These are phyloP conservation scores for Hagleromyces aurorensis DNA, from an alignment of 805 yeast species.

Conservation along the genomic window DNA sequence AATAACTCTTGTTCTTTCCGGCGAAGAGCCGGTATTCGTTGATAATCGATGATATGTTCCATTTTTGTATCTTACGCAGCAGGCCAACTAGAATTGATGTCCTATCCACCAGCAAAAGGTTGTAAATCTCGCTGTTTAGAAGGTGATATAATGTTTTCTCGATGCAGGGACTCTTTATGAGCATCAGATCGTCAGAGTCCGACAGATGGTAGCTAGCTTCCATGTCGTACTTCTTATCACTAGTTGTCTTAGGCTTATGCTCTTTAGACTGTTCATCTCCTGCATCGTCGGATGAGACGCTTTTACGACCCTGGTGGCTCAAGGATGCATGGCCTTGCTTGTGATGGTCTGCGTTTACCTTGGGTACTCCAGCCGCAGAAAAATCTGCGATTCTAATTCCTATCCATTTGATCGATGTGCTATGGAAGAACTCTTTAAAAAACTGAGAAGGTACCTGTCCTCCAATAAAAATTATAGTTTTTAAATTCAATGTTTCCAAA, in stretches of 20 bases:
- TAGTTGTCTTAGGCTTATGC: neutral
- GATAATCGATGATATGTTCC: constrained; percentile 79
- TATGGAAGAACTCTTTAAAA: constrained; percentile 55
- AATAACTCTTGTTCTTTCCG: constrained; percentile 65
- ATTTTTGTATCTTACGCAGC: constrained; percentile 72
- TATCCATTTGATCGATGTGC: constrained; percentile 43
- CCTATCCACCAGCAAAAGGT: constrained; percentile 68
- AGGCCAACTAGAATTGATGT: constrained; percentile 76
- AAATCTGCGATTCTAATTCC: constrained; percentile 31
- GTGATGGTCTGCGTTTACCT: constrained; percentile 16
- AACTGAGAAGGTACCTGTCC: constrained; percentile 79
- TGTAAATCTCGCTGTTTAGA: constrained; percentile 54
- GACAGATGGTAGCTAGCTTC: constrained; percentile 21
- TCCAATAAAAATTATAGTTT: constrained; percentile 65
- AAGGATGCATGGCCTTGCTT: constrained; percentile 13
- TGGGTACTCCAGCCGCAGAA: constrained; percentile 16
- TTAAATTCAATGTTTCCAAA: constrained; percentile 60
- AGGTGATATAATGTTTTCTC: constrained; percentile 58
- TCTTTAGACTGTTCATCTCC: constrained; percentile 1
- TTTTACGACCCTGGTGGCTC: no score
- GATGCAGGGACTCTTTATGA: constrained; percentile 57
- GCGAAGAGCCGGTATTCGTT: constrained; percentile 77
- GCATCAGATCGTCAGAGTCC: constrained; percentile 62
- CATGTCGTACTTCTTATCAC: constrained; percentile 3
- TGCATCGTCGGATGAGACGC: constrained; percentile 1